A percentile compares a stretch with the other conserved stretches of the same genome.
phyloP scores from a whole-genome alignment of 73 alveolate species.

The Paramecium octaurelia region DNA sequence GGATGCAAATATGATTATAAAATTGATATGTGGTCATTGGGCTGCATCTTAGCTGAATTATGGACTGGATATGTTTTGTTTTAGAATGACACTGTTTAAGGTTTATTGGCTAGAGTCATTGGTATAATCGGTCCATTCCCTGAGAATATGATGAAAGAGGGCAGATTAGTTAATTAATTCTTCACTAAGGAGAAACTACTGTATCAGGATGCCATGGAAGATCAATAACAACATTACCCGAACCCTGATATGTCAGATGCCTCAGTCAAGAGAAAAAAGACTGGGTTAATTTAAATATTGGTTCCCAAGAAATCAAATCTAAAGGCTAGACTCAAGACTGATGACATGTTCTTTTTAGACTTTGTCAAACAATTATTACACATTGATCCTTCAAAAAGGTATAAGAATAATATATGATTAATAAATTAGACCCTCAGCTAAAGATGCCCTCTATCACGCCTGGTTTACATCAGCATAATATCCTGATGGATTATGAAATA shows the following conservation, averaged over 20 bases:
- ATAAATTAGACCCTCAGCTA: conserved; percentile 74
- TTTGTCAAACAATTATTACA: conserved; percentile 73
- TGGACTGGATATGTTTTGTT: conserved; percentile 97
- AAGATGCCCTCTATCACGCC: conserved; percentile 85
- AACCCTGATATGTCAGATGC: conserved; percentile 67
- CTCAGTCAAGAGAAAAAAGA: conserved; percentile 57
- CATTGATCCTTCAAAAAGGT: conserved; percentile 71
- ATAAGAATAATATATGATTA: not conserved
- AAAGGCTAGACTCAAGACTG: conserved; percentile 79
- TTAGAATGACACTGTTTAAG: conserved; percentile 95
- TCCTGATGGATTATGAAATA: conserved; percentile 61
- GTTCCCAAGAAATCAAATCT: conserved; percentile 92
- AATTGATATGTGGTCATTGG: conserved; percentile 81
- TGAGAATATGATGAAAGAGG: conserved; percentile 96
- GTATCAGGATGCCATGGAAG: conserved; percentile 88
- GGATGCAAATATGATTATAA: conserved; percentile 80
- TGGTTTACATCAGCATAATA: conserved; percentile 71
- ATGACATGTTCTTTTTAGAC: conserved; percentile 75
- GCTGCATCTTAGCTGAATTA: conserved; percentile 76
- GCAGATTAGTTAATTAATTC: conserved; percentile 92
- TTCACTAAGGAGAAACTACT: conserved; percentile 97
- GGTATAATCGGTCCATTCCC: conserved; percentile 99
- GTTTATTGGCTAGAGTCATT: conserved; percentile 94
- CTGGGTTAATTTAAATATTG: conserved; percentile 75
- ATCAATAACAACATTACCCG: conserved; percentile 61